Evolutionary conservation across 163 green algal species (phyloP).

Genomic region (Prototheca cutis): DNA sequence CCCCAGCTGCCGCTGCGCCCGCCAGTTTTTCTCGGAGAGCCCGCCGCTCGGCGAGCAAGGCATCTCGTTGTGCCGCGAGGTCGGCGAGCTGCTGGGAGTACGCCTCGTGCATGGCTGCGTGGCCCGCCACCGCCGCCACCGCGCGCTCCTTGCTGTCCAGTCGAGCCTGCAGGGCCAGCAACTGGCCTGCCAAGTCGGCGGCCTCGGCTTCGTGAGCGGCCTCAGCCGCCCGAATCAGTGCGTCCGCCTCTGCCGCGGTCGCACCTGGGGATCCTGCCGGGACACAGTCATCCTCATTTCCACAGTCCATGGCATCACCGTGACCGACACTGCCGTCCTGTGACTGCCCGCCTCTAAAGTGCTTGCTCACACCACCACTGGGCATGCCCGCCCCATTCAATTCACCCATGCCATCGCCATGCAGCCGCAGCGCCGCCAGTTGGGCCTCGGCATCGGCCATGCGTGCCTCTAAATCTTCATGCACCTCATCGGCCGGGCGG

Average conservation of each 20-base stretch:
- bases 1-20: slow-evolving; percentile 38
- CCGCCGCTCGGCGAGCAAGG: slow-evolving; percentile 49
- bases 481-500: background rate
- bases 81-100: slow-evolving; percentile 37
- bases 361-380: too few relatives aligned
- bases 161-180: slow-evolving; percentile 32
- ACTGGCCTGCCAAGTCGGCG: slow-evolving; percentile 9
- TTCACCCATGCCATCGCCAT: background rate
- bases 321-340: background rate
- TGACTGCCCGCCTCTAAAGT: too few relatives aligned
- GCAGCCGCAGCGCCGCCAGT: background rate
- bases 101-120: slow-evolving; percentile 23
- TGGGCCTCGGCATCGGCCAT: background rate
- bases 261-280: too few relatives aligned
- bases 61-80: slow-evolving; percentile 36
- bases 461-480: background rate
- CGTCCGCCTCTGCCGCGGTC: too few relatives aligned
- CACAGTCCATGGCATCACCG: background rate
- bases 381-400: too few relatives aligned
- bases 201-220: slow-evolving; percentile 6
- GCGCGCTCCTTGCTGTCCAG: slow-evolving; percentile 34
- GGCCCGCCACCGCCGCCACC: slow-evolving; percentile 6
- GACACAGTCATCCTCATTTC: background rate
- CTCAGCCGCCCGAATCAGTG: slow-evolving; percentile 10
- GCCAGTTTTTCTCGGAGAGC: slow-evolving; percentile 49